Evolutionary conservation across 2,329 filamentous ascomycete species (phyloP).

Genomic region (Xylaria sp.): DNA sequence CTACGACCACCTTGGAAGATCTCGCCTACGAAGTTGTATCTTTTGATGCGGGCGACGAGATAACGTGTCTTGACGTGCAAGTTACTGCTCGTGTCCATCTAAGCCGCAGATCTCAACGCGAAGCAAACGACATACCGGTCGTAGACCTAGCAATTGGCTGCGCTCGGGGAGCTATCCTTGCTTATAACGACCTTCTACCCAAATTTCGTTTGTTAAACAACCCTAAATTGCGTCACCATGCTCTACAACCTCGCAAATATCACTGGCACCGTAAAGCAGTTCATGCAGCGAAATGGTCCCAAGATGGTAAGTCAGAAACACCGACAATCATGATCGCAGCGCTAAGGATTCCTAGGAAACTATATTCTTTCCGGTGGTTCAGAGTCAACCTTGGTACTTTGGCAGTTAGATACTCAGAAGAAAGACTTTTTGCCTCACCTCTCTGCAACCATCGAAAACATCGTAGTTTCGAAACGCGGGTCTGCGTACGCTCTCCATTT

Average conservation of each 20-base stretch:
- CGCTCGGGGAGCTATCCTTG: conserved; percentile 77
- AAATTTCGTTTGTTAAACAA: conserved; percentile 62
- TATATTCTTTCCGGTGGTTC: conserved; percentile 94
- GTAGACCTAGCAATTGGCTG: conserved; percentile 85
- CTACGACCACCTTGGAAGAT: conserved; percentile 52
- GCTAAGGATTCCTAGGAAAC: conserved; percentile 69
- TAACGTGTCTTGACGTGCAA: conserved; percentile 75
- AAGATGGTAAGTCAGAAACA: conserved; percentile 73
- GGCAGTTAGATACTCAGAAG: conserved; percentile 90
- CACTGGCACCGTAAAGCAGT: conserved; percentile 94
- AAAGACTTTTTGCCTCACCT: conserved; percentile 91
- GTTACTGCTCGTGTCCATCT: conserved; percentile 51
- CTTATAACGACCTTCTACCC: conserved; percentile 80
- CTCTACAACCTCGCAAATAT: conserved; percentile 71
- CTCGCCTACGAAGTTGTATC: conserved; percentile 67
- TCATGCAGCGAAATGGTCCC: conserved; percentile 88
- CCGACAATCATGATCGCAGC: conserved; percentile 3
- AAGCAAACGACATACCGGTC: conserved; percentile 49
- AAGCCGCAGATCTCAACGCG: conserved; percentile 48
- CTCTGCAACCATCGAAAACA: conserved; percentile 82
- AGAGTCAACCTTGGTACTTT: conserved; percentile 89
- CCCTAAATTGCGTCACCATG: conserved; percentile 56
- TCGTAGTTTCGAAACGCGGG: conserved; percentile 83
- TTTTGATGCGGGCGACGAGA: conserved; percentile 69
- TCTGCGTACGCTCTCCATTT: conserved; percentile 86